Base-by-base conservation (phyloP, 768 basidiomycete genomes). In the Mrakia frigida region DNA sequence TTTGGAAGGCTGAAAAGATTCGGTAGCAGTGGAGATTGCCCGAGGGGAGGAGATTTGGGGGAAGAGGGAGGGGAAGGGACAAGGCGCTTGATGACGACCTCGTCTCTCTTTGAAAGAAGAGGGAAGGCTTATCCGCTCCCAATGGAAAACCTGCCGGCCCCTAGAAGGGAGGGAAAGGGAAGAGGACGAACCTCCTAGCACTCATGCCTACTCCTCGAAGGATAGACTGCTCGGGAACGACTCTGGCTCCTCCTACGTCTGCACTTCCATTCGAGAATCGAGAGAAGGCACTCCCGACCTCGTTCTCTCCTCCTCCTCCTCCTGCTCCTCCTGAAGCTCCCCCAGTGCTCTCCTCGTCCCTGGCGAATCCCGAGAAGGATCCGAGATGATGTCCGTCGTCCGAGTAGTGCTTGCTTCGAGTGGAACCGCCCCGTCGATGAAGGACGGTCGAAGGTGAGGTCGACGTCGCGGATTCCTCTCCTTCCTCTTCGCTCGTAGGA, bases 201-300 rank as follows among this genome's bases (percentile, higher is more conserved):
- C 65, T 68, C 65, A 68, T 68, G 7, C 65, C 65, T 41, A 68
- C 65, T 0, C 65, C 65, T 68, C 65, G 10, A 13, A 68, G 65
- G 65, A 68, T 68, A 25, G 65, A 39, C 25, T 68, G 65, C 25
- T 68, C 65, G 0, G 65, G 65, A 3, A 68, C 65, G 37, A 68
- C 25, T 39, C 65, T 68, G 2, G 37, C 65, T 41, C 65, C 65
- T 25, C 1, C 37, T n/a, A 3, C 65, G 21, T 37, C 23, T 21
- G 18, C 33, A 18, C 35, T 39, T 16, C 25, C 25, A 25, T 18
- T 16, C 7, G 21, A 25, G 35, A 68, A 68, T 21, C 65, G 9
- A 13, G 33, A 37, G 23, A 68, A 68, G 18, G 65, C 65, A 21
- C 35, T 39, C 13, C 65, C 65, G 28, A 6, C 6, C 25, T 25